A percentile compares a stretch with the other conserved stretches of the same genome.
Evolutionary conservation across 306 rosid genomes (phyloP).

Genomic region (Cicer chorassanicum): DNA sequence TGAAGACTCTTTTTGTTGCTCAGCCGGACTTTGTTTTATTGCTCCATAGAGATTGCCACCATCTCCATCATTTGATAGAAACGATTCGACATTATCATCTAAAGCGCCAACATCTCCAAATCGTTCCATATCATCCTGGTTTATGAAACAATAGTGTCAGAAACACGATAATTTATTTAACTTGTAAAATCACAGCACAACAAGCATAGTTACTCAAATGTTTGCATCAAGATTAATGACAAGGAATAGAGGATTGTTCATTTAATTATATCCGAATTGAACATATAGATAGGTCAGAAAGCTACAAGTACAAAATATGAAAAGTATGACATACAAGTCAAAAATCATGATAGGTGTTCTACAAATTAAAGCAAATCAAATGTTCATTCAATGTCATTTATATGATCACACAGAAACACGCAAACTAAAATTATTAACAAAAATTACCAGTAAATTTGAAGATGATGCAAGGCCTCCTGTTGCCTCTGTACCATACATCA

Average conservation of each 20-base stretch:
- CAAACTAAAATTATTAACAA: constrained; percentile 27
- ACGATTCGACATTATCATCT: constrained; percentile 86
- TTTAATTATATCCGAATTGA: neutral
- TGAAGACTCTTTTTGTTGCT: constrained; percentile 70
- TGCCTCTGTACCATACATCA: constrained; percentile 76
- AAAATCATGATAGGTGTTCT: constrained; percentile 24
- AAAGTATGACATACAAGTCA: constrained; percentile 38
- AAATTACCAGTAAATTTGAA: constrained; percentile 70
- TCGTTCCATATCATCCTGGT: constrained; percentile 79
- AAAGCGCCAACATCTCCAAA: constrained; percentile 86
- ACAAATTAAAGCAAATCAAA: constrained; percentile 16
- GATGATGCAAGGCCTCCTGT: constrained; percentile 84
- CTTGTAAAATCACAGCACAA: constrained; percentile 29
- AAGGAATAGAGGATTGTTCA: constrained; percentile 7
- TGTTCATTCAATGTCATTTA: constrained; percentile 7
- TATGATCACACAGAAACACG: constrained; percentile 14
- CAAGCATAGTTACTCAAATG: neutral
- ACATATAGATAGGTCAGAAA: constrained; percentile 16
- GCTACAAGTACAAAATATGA: constrained; percentile 7
- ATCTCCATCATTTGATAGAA: constrained; percentile 79
- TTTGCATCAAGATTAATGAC: constrained; percentile 22
- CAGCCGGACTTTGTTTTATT: constrained; percentile 73
- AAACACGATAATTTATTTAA: constrained; percentile 23
- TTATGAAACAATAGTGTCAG: constrained; percentile 21
- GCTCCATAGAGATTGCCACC: constrained; percentile 83